Evolutionary conservation across 1,139 yeast genomes (phyloP), one percentile per base, ranked within the genome.

Genomic region (Suhomyces ambrosiae): DNA sequence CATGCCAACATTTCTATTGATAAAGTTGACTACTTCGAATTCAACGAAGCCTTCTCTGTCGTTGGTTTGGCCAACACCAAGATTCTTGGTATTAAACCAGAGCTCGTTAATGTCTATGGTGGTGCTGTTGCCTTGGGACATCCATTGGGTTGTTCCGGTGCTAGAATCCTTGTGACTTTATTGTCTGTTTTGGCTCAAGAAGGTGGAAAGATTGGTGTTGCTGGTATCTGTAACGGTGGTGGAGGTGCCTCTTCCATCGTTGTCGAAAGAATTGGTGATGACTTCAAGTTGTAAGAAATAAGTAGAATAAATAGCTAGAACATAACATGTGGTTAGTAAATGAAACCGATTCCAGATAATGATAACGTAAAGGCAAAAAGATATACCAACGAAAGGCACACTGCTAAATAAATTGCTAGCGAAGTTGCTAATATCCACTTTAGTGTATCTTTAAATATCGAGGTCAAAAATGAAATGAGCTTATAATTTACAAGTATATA

Each of bases 41-140:
- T 92, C 65, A 92, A 92, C 68, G 98, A 92, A 73, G 97, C 97
- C 17, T 92, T 92, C 70, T 79, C 96, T 12, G 97, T 89, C 40
- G 97, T 92, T 45, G 97, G 97, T 44, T 62, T 89, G 49, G 96
- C 96, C 46, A 90, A 89, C 69, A 71, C 89, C 47, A 80, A 87
- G 72, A 68, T 88, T 47, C 76, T 87, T 49, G 71, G 72, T 49
- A 61, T 92, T 43, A 77, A 81, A 42, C 67, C 71, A 23, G 76
- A 76, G 37, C 89, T 87, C 70, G 80, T 90, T 48, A 92, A 92
- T 60, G 95, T 83, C 40, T 90, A 90, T 64, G 98, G 98, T 65
- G 98, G 97, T 65, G 97, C 97, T 28, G 97, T 92, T 46, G 97
- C 97, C 33, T 63, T 92, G 52, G 97, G 97, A 35, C 97, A 92